Evolutionary conservation across 768 basidiomycete species (phyloP).

Genomic region (Boletus subcaerulescens): DNA sequence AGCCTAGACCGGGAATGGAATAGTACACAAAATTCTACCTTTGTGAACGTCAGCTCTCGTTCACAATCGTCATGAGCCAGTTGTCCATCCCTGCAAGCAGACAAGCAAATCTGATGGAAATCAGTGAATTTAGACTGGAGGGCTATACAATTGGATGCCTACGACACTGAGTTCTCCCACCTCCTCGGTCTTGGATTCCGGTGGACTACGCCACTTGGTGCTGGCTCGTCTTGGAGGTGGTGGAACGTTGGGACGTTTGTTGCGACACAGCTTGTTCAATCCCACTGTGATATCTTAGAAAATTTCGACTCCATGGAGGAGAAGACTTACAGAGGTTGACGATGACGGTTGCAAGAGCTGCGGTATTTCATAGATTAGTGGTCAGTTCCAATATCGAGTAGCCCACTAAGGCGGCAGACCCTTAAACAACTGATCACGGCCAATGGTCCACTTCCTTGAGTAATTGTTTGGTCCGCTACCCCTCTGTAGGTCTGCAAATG

Average conservation of each 20-base stretch:
- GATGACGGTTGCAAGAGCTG: slow-evolving; percentile 8
- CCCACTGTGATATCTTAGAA: slow-evolving; percentile 3
- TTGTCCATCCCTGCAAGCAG: slow-evolving; percentile 27
- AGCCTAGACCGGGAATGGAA: neutral
- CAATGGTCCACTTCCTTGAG: slow-evolving; percentile 14
- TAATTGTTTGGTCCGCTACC: slow-evolving; percentile 10
- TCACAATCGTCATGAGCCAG: slow-evolving; percentile 21
- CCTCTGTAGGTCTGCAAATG: slow-evolving; percentile 19
- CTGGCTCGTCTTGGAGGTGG: slow-evolving; percentile 8
- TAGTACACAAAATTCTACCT: slow-evolving; percentile 9
- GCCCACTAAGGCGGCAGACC: neutral
- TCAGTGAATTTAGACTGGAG: neutral
- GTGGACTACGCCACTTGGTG: slow-evolving; percentile 1
- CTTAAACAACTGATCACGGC: slow-evolving; percentile 15
- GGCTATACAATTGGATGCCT: neutral
- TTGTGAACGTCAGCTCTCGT: slow-evolving; percentile 22
- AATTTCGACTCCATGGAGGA: neutral
- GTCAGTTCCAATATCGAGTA: neutral
- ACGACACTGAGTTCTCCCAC: slow-evolving; percentile 22
- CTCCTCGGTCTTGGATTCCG: neutral
- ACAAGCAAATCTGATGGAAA: slow-evolving; percentile 21
- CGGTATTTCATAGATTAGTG: neutral
- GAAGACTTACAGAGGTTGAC: slow-evolving; percentile 10
- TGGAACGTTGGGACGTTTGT: neutral
- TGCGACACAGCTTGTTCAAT: neutral